phyloP scores from a whole-genome alignment of 129 eudicot genomes.

The Gnaphalium uliginosum region DNA sequence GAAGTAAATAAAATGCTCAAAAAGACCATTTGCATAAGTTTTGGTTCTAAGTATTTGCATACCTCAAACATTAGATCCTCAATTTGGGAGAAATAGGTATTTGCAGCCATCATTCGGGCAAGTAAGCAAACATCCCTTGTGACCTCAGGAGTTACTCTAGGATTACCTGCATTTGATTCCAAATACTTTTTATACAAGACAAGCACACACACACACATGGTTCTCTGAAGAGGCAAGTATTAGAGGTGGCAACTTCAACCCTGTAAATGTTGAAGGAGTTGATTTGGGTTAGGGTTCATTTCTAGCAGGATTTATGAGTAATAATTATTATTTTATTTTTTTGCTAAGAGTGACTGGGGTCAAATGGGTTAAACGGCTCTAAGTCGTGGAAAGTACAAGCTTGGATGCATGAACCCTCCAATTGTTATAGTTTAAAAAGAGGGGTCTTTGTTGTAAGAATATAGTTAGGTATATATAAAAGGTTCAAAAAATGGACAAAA shows the following conservation, averaged over 20 bases:
- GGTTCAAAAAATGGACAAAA: too few species aligned
- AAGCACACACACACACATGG: slow-evolving; percentile 6
- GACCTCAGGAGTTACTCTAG: slow-evolving; percentile 97
- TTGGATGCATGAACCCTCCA: background rate
- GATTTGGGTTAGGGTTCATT: background rate
- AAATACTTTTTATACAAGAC: slow-evolving; percentile 6
- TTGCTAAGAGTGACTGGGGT: background rate
- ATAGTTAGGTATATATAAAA: too few species aligned
- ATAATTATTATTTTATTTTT: too few species aligned
- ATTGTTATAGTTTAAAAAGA: too few species aligned
- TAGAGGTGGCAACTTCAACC: background rate
- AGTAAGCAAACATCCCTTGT: slow-evolving; percentile 95
- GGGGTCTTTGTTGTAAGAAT: too few species aligned
- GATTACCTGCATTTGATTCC: slow-evolving; percentile 61
- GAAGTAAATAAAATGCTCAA: slow-evolving; percentile 22
- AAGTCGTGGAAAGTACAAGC: background rate
- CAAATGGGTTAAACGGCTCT: background rate
- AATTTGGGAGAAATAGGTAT: slow-evolving; percentile 82
- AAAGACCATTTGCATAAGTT: background rate
- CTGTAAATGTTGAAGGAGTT: background rate
- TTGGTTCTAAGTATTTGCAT: slow-evolving; percentile 11
- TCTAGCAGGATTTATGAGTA: background rate
- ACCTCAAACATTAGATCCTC: slow-evolving; percentile 99
- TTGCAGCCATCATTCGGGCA: slow-evolving; percentile 99
- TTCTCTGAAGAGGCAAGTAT: background rate